phyloP scores from a whole-genome alignment of 1,139 yeast species.

The Kurtzmaniella quercitrusa region DNA sequence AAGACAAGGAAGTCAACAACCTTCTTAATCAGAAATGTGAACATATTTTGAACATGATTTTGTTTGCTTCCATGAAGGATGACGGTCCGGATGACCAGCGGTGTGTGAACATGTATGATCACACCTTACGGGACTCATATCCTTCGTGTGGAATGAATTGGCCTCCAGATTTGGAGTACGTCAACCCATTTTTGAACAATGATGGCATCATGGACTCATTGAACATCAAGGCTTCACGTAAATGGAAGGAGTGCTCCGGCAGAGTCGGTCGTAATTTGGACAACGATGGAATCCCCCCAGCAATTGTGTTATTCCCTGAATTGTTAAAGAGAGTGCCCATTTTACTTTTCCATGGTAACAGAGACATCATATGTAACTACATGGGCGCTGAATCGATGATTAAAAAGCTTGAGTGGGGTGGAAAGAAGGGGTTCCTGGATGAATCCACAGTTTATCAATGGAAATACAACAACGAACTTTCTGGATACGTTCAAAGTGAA shows the following conservation, averaged over 20 bases:
- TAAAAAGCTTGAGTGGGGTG: constrained; percentile 63
- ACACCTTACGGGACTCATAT: constrained; percentile 60
- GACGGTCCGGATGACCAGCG: constrained; percentile 28
- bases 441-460: constrained; percentile 37
- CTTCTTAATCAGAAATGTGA: constrained; percentile 48
- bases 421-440: constrained; percentile 51
- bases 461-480: constrained; percentile 43
- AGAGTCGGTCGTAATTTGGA: constrained; percentile 50
- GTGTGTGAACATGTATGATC: constrained; percentile 84
- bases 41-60: constrained; percentile 34
- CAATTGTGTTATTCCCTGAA: constrained; percentile 62
- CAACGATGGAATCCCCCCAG: constrained; percentile 53
- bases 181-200: constrained; percentile 56
- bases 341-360: constrained; percentile 79
- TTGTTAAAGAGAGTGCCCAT: constrained; percentile 60
- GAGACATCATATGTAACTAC: constrained; percentile 85
- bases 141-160: constrained; percentile 94
- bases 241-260: constrained; percentile 77
- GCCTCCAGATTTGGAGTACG: constrained; percentile 71
- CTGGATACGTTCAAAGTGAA: constrained; percentile 53
- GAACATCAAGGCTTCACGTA: constrained; percentile 40
- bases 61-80: constrained; percentile 30
- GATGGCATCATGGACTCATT: constrained; percentile 56
- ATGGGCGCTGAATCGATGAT: constrained; percentile 71
- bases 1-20: constrained; percentile 22